Evolutionary conservation across 2,329 filamentous ascomycete species (phyloP).

Genomic region (Cyclaneusma minus): DNA sequence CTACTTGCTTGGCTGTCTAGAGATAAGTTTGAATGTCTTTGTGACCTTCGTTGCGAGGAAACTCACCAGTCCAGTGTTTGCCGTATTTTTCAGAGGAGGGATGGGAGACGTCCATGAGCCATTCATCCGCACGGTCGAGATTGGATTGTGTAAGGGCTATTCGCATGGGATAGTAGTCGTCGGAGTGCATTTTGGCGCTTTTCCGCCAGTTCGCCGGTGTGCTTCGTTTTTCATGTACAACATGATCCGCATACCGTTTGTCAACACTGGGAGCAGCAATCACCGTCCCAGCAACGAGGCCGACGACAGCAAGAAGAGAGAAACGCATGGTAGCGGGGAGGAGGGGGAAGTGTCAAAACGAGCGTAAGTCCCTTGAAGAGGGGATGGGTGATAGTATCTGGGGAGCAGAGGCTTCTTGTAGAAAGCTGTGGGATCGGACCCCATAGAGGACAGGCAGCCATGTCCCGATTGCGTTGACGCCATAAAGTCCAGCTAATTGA

Average conservation of each 20-base stretch:
- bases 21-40: too few relatives aligned
- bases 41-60: too few relatives aligned
- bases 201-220: slow-evolving; percentile 1
- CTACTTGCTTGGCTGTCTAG: too few relatives aligned
- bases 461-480: too few relatives aligned
- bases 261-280: slow-evolving; percentile 5
- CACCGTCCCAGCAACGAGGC: slow-evolving; percentile 4
- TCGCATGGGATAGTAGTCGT: slow-evolving; percentile 2
- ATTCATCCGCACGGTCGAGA: slow-evolving; percentile 27
- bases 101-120: slow-evolving; percentile 27
- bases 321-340: slow-evolving; percentile 9
- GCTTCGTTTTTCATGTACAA: slow-evolving; percentile 11
- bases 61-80: slow-evolving; percentile 31
- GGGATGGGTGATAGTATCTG: too few relatives aligned
- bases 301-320: slow-evolving; percentile 5
- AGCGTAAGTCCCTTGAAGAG: too few relatives aligned
- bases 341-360: too few relatives aligned
- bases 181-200: slow-evolving; percentile 1
- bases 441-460: too few relatives aligned
- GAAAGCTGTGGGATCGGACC: too few relatives aligned
- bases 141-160: slow-evolving; percentile 29
- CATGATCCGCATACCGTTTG: slow-evolving; percentile 7
- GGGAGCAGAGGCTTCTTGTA: too few relatives aligned
- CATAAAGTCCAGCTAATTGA: too few relatives aligned
- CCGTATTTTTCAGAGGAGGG: slow-evolving; percentile 29